Percentiles rank a stretch among this genome's conserved stretches.
These are phyloP conservation scores for Zizania latifolia DNA, from an alignment of 176 grass and related monocot species.

Conservation along the genomic window DNA sequence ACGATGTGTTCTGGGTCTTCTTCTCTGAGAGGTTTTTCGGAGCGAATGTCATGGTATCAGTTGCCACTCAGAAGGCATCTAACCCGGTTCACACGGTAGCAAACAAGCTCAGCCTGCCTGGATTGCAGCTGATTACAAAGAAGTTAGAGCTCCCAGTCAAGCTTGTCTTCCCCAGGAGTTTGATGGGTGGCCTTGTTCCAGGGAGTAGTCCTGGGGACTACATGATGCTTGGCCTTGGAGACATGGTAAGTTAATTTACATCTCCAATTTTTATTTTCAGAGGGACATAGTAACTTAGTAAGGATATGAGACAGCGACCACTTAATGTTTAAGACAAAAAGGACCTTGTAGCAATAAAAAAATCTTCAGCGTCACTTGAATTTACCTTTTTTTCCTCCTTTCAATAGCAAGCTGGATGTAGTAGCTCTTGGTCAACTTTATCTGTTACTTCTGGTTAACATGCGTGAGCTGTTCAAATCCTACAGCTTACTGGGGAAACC, in stretches of 20 bases:
- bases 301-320: background rate
- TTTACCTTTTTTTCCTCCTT: background rate
- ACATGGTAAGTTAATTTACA: conserved; percentile 64
- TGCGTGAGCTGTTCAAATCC: background rate
- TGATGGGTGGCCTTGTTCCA: conserved; percentile 72
- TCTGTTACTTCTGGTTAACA: background rate
- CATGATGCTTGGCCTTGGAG: conserved; percentile 99
- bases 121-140: conserved; percentile 77
- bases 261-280: background rate
- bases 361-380: background rate
- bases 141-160: conserved; percentile 97
- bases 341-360: background rate
- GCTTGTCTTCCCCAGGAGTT: conserved; percentile 92
- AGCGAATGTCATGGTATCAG: conserved; percentile 99
- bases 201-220: conserved; percentile 68
- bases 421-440: background rate
- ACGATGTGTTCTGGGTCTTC: conserved; percentile 98
- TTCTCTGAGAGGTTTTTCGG: conserved; percentile 96
- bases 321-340: background rate
- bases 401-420: background rate
- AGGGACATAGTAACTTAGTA: background rate
- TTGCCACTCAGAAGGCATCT: conserved; percentile 96
- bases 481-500: background rate
- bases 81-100: conserved; percentile 92
- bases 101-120: conserved; percentile 81